Base-by-base conservation (phyloP, 2,329 filamentous ascomycete genomes). In the Microcera coccophila region DNA sequence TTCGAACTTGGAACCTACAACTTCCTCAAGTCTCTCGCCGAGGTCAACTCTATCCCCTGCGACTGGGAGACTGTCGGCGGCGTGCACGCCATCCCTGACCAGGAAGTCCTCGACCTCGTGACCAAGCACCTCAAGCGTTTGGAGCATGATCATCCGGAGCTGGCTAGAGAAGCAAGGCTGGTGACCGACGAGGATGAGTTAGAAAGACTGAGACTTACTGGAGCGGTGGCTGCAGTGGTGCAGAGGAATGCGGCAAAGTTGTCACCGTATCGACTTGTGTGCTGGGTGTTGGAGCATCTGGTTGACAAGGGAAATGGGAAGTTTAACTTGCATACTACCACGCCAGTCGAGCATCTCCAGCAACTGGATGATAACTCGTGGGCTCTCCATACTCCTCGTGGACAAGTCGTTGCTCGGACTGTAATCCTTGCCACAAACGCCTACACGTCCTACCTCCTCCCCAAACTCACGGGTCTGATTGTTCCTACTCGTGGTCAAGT, bases 211-310 rank as follows among this genome's bases (percentile, higher is more conserved):
- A 70, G 81, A 3, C 65, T 84, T 2, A 73, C 76, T 0, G 62
- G 63, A 7, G 82, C 81, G 5, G 59, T 74, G 7, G 87, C 82
- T 3, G 85, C 81, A 5, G 73, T 89, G 3, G 67, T 84, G 14
- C 84, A 84, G 48, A 68, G 70, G 31, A 68, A 78, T 32, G 86
- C 87, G 0, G 85, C 82, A 0, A 81, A 80, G 53, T 61, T 88
- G 35, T 90, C 85, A 85, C 89, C 89, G 0, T 95, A 94, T 64
- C 94, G 93, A 66, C 76, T 94, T 15, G 82, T 95, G 2, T 71
- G 81, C 1, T 84, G 81, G 65, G 73, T 90, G 1, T 67, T 95
- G 1, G 79, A 87, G 59, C 63, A 69, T 8, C 73, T 87, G 0
- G 57, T 79, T 20, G 53, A 50, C 38, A 58, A 62, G 44, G 49